Evolutionary conservation across 2,329 filamentous ascomycete species (phyloP).

Genomic region (Scedosporium boydii): DNA sequence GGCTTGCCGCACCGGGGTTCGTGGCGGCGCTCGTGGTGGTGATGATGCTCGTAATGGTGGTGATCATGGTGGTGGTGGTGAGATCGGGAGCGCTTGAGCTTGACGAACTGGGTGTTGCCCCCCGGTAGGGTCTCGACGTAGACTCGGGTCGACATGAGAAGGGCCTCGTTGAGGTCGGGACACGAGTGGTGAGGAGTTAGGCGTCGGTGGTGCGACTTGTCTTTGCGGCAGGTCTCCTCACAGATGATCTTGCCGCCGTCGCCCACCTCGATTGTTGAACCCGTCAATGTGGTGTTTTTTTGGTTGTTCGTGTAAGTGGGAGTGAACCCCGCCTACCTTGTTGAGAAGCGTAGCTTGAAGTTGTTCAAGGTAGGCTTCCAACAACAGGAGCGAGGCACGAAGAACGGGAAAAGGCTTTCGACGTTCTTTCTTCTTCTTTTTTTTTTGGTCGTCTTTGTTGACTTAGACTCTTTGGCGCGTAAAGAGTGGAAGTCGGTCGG

Average conservation of each 20-base stretch:
- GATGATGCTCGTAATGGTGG: conserved; percentile 20
- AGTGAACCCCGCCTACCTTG: not conserved
- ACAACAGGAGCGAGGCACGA: not conserved
- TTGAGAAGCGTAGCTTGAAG: not conserved
- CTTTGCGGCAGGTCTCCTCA: not conserved
- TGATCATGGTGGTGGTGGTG: conserved; percentile 21
- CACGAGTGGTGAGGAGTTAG: not conserved
- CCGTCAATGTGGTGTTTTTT: not conserved
- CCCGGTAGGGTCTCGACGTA: conserved; percentile 25
- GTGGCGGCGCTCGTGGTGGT: conserved; percentile 27
- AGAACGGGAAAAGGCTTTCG: not conserved
- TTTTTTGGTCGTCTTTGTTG: not conserved
- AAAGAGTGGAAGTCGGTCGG: not conserved
- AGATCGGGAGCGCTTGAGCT: conserved; percentile 29
- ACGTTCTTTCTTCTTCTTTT: not conserved
- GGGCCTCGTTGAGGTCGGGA: not conserved
- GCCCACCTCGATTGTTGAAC: not conserved
- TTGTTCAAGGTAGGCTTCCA: not conserved
- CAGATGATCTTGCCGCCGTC: conserved; percentile 1
- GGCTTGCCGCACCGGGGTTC: conserved; percentile 22
- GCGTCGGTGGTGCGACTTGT: not conserved
- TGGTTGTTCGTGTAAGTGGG: not conserved
- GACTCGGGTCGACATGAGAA: conserved; percentile 22
- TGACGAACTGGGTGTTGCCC: conserved; percentile 26
- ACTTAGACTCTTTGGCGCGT: not conserved